Percentiles rank a stretch among this genome's conserved stretches.
These are phyloP conservation scores for Thalassiosira livingstoniorum DNA, from an alignment of 352 stramenopile genomes.

Conservation along the genomic window DNA sequence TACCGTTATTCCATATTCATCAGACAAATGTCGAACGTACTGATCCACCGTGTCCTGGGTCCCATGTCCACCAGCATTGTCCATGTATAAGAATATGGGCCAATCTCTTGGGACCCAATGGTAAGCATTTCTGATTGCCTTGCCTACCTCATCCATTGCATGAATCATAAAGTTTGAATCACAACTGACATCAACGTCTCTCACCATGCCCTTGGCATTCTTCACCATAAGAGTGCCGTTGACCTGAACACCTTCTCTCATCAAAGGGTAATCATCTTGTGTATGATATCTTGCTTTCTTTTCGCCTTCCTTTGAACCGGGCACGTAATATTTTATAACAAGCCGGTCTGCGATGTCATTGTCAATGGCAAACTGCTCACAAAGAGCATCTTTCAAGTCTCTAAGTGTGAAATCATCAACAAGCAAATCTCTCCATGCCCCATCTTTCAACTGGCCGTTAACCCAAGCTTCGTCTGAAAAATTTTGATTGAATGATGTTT, in stretches of 20 bases:
- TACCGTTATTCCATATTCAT: too few species aligned
- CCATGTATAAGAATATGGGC: too few species aligned
- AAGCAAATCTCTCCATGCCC: constrained; percentile 6
- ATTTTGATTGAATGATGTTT: constrained; percentile 14
- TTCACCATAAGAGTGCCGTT: neutral
- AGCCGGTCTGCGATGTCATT: neutral
- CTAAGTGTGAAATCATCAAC: neutral
- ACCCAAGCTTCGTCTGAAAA: constrained; percentile 10
- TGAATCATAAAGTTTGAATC: too few species aligned
- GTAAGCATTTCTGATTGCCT: too few species aligned
- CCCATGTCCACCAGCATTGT: too few species aligned
- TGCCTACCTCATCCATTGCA: too few species aligned
- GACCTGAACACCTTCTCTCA: too few species aligned
- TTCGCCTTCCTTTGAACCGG: neutral
- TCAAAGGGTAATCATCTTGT: constrained; percentile 1
- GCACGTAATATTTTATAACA: neutral
- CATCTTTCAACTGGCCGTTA: constrained; percentile 13
- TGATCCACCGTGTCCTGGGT: too few species aligned
- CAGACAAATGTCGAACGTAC: too few species aligned
- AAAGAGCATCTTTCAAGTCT: neutral
- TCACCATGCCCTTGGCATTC: constrained; percentile 4
- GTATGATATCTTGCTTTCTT: neutral
- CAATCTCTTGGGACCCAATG: too few species aligned
- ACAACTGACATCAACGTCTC: constrained; percentile 36
- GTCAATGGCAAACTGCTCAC: neutral